Evolutionary conservation across 805 yeast species (phyloP).

Genomic region (Pachysolen tannophilus): DNA sequence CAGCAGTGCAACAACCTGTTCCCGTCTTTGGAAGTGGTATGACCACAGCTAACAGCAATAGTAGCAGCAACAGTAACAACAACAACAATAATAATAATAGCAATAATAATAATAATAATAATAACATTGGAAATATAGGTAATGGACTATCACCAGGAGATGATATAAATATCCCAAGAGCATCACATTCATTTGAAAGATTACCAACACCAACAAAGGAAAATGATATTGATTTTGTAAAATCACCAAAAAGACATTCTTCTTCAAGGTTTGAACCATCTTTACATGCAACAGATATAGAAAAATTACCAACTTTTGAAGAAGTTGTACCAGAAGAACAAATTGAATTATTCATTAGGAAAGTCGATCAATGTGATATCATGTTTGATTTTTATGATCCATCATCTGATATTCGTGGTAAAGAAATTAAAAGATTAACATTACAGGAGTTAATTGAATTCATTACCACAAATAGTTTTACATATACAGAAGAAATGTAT

Average conservation of each 20-base stretch:
- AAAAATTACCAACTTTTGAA: constrained; percentile 77
- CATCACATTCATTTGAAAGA: constrained; percentile 47
- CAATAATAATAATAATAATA: constrained; percentile 9
- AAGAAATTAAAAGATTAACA: constrained; percentile 83
- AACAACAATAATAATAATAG: constrained; percentile 4
- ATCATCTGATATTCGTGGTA: constrained; percentile 83
- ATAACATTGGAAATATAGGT: constrained; percentile 8
- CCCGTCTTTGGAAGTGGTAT: constrained; percentile 6
- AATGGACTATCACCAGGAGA: constrained; percentile 2
- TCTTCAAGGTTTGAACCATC: constrained; percentile 87
- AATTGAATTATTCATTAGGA: constrained; percentile 73
- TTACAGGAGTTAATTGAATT: constrained; percentile 86
- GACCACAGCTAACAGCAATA: not conserved
- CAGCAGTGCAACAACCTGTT: constrained; percentile 11
- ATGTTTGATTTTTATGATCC: constrained; percentile 94
- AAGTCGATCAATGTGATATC: constrained; percentile 90
- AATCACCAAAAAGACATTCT: constrained; percentile 85
- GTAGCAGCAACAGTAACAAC: constrained; percentile 3
- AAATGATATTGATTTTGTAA: constrained; percentile 71
- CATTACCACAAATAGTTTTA: constrained; percentile 72
- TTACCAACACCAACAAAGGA: constrained; percentile 54
- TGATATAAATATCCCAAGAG: constrained; percentile 25
- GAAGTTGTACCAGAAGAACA: constrained; percentile 78
- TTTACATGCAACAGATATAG: constrained; percentile 49
- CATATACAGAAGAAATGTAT: constrained; percentile 88